phyloP scores from a whole-genome alignment of 768 basidiomycete genomes.

The Pleurotus giganteus region DNA sequence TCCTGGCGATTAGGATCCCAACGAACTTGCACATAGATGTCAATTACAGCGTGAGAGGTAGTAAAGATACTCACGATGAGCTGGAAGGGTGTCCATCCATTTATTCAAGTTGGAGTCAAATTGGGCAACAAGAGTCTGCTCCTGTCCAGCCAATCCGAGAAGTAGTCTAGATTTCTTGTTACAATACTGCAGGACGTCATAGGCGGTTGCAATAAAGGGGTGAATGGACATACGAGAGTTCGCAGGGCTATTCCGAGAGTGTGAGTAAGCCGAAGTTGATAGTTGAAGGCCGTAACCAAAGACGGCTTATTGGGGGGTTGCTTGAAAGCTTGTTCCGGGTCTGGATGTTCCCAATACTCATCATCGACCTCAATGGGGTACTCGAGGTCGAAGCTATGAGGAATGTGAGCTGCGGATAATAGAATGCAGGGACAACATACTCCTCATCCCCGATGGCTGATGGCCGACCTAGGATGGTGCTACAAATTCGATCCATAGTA shows the following conservation, averaged over 20 bases:
- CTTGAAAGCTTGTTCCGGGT: slow-evolving; percentile 55
- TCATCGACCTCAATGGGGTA: slow-evolving; percentile 62
- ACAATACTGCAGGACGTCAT: slow-evolving; percentile 50
- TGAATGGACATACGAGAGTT: slow-evolving; percentile 39
- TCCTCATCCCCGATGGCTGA: slow-evolving; percentile 75
- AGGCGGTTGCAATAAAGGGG: background rate
- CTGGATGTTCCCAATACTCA: slow-evolving; percentile 66
- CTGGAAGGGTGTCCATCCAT: slow-evolving; percentile 68
- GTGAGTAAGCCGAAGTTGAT: slow-evolving; percentile 53
- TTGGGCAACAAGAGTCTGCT: slow-evolving; percentile 64
- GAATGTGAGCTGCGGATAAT: background rate
- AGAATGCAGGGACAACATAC: slow-evolving; percentile 40
- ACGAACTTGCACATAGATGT: slow-evolving; percentile 31
- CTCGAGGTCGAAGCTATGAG: slow-evolving; percentile 67
- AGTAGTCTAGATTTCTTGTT: slow-evolving; percentile 61
- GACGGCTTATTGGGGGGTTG: slow-evolving; percentile 64
- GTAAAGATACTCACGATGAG: slow-evolving; percentile 40
- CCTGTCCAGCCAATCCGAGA: slow-evolving; percentile 46
- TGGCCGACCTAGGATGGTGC: slow-evolving; percentile 61
- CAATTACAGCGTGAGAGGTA: background rate
- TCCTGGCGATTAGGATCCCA: slow-evolving; percentile 51
- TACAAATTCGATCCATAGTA: slow-evolving; percentile 43
- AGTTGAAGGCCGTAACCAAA: slow-evolving; percentile 53
- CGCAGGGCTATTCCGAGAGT: slow-evolving; percentile 60
- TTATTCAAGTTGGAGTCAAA: slow-evolving; percentile 70